Evolutionary conservation across 2,329 filamentous ascomycete species (phyloP), one percentile per base, ranked within the genome.

Genomic region (Trichophyton mentagrophytes): DNA sequence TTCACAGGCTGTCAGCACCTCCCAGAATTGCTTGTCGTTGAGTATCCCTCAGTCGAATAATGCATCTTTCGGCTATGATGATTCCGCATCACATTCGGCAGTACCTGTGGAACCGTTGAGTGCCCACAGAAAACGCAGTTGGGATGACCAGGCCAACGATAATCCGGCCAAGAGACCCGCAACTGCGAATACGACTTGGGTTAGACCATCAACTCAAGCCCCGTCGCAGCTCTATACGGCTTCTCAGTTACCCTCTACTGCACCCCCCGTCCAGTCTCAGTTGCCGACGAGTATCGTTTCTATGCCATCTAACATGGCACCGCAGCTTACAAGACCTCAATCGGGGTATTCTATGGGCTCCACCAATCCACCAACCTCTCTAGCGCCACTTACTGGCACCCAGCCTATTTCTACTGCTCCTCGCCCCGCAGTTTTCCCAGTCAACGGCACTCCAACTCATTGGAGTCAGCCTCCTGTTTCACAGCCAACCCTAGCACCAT

Each of bases 191-290:
- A 61, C 20, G 22, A 36, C 36, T n/a, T 36, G 25, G 58, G 51
- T 51, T 33, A 60, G 65, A 5, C 66, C 65, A 17, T 65, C 68
- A 11, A 68, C 69, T 57, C 63, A 65, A n/a, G 61, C 63, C 8
- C 66, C 67, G 9, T 65, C 66, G 13, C 62, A 63, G 47, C 62
- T 63, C 67, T 30, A 64, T 64, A 53, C 27, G 8, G 22, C 15
- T 55, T 62, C 63, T 63, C 64, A 62, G 15, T 63, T 61, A 2
- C 62, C 64, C n/a, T 59, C 64, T 27, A 63, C 66, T n/a, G 64
- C 59, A 61, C 65, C 61, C 64, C 64, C 65, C 60, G 67, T 77
- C 78, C 44, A 76, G 75, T 4, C 73, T 77, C 64, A 73, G 69
- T 42, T 47, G 30, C 33, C 53, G 25, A 25, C 61, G 7, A 25